These are phyloP conservation scores for Pyricularia sp. DNA, from an alignment of 2,329 filamentous ascomycete genomes.

Conservation along the genomic window DNA sequence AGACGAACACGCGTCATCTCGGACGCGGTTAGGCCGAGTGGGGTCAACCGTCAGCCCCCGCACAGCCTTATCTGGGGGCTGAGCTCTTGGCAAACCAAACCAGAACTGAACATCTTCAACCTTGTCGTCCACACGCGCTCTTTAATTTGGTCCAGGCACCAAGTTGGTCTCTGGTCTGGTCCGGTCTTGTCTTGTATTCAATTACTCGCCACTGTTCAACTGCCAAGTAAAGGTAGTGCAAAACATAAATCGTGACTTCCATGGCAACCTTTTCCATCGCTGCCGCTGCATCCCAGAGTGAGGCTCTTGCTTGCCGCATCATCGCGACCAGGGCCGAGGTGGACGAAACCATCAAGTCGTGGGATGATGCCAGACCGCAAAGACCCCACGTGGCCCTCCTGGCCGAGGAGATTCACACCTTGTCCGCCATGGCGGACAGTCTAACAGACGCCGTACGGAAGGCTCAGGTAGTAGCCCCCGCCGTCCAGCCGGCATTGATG, in stretches of 20 bases:
- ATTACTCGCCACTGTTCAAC: too few species aligned
- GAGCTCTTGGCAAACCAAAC: too few species aligned
- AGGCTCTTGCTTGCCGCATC: background rate
- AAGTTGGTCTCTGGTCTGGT: too few species aligned
- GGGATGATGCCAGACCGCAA: background rate
- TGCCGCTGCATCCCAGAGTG: constrained; percentile 1
- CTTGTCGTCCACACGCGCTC: too few species aligned
- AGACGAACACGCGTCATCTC: background rate
- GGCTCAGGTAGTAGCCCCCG: background rate
- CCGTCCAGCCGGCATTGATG: background rate
- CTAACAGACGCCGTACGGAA: background rate
- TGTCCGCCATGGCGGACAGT: constrained; percentile 1
- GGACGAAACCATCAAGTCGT: background rate
- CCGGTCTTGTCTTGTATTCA: too few species aligned
- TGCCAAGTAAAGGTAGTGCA: too few species aligned
- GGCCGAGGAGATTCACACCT: constrained; percentile 4
- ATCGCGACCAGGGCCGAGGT: background rate
- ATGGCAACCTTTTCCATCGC: constrained; percentile 3
- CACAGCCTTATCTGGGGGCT: background rate
- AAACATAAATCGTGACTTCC: background rate
- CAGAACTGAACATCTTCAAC: too few species aligned
- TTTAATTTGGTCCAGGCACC: too few species aligned
- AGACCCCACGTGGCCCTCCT: constrained; percentile 1
- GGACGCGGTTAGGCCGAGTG: background rate
- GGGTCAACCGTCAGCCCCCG: background rate